Evolutionary conservation across 345 rosid species (phyloP).

Genomic region (Eucalyptus curtisii): DNA sequence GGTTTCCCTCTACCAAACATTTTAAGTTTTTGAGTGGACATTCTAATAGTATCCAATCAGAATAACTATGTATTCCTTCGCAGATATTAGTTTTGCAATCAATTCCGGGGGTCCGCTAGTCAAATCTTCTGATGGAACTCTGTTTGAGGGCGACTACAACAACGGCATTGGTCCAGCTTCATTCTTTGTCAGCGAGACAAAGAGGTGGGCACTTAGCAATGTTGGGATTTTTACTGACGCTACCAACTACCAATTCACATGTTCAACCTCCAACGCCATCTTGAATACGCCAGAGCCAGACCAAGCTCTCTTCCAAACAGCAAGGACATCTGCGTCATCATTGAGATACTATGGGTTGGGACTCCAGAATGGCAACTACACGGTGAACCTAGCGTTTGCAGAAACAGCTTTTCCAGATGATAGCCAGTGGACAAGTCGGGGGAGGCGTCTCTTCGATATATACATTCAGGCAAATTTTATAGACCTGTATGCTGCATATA

Average conservation of each 20-base stretch:
- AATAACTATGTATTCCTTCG: background rate
- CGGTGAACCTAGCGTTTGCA: slow-evolving; percentile 30
- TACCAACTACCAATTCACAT: slow-evolving; percentile 9
- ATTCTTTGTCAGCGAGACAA: slow-evolving; percentile 20
- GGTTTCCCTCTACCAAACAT: background rate
- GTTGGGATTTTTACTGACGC: slow-evolving; percentile 16
- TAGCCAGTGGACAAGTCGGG: slow-evolving; percentile 27
- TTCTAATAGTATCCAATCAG: background rate
- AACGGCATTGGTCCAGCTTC: slow-evolving; percentile 47
- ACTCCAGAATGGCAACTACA: slow-evolving; percentile 73
- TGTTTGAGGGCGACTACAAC: slow-evolving; percentile 38
- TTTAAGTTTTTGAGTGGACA: background rate
- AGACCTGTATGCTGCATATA: slow-evolving; percentile 7
- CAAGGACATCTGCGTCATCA: slow-evolving; percentile 63
- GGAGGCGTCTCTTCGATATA: slow-evolving; percentile 34
- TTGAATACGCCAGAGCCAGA: slow-evolving; percentile 5
- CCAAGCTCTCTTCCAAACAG: slow-evolving; percentile 24
- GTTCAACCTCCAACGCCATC: slow-evolving; percentile 2
- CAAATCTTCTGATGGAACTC: slow-evolving; percentile 14
- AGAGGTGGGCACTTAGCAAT: slow-evolving; percentile 37
- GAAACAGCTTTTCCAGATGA: slow-evolving; percentile 6
- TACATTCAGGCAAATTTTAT: slow-evolving; percentile 9
- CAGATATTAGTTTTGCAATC: slow-evolving; percentile 45
- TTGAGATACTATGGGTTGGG: slow-evolving; percentile 77
- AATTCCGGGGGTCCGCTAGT: slow-evolving; percentile 59